Evolutionary conservation across 805 yeast species (phyloP).

Genomic region (Brettanomyces custersianus): DNA sequence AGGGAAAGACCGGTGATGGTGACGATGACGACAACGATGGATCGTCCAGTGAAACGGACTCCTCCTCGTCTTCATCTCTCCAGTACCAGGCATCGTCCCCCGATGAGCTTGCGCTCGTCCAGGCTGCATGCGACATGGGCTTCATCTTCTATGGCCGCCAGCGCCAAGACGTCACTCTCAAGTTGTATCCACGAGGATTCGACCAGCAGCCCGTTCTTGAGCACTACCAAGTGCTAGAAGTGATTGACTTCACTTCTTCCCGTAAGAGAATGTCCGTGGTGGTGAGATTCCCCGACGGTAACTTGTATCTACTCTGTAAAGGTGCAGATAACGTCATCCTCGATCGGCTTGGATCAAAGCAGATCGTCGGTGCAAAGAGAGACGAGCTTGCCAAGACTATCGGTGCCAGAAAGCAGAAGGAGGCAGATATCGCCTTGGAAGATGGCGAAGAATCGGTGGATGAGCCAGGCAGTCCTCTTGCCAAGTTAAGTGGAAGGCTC

Average conservation of each 20-base stretch:
- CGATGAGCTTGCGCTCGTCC: slow-evolving; percentile 87
- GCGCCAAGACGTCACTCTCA: slow-evolving; percentile 49
- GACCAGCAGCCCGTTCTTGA: slow-evolving; percentile 56
- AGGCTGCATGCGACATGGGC: slow-evolving; percentile 94
- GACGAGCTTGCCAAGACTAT: slow-evolving; percentile 52
- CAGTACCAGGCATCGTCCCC: slow-evolving; percentile 94
- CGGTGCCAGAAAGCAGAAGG: slow-evolving; percentile 57
- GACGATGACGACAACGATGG: neutral
- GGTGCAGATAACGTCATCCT: slow-evolving; percentile 93
- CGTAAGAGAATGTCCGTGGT: slow-evolving; percentile 94
- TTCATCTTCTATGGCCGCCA: slow-evolving; percentile 70
- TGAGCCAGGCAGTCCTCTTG: neutral
- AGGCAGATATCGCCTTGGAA: slow-evolving; percentile 66
- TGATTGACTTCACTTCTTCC: slow-evolving; percentile 75
- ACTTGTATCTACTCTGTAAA: slow-evolving; percentile 74
- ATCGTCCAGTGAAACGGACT: neutral
- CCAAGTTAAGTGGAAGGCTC: neutral
- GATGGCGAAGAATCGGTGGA: slow-evolving; percentile 19
- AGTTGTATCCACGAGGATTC: slow-evolving; percentile 80
- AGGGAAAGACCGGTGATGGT: slow-evolving; percentile 9
- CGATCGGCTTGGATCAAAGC: slow-evolving; percentile 54
- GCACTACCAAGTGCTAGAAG: slow-evolving; percentile 65
- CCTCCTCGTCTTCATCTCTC: slow-evolving; percentile 35
- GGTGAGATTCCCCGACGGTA: slow-evolving; percentile 65
- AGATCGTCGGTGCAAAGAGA: slow-evolving; percentile 54